Evolutionary conservation across 2,329 filamentous ascomycete genomes (phyloP).

Genomic region (Paracoccidioides brasiliensis): DNA sequence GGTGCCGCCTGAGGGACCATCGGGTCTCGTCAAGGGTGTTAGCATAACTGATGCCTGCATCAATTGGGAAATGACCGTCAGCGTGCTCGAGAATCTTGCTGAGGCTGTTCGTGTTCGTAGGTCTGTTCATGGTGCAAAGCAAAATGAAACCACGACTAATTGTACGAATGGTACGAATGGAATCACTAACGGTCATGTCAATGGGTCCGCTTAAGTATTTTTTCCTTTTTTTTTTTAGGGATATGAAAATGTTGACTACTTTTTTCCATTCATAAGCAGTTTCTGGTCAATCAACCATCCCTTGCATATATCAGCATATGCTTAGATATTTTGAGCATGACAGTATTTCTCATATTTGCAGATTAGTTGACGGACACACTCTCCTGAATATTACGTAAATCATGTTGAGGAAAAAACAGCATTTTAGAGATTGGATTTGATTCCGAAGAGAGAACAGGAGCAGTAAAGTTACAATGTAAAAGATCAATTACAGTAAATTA

Average conservation of each 20-base stretch:
- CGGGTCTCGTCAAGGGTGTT: conserved; percentile 71
- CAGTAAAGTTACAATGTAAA: no score
- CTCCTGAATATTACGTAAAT: no score
- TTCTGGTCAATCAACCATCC: no score
- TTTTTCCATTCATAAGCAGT: not conserved
- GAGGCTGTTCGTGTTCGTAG: conserved; percentile 68
- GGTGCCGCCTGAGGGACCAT: conserved; percentile 68
- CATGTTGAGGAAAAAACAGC: no score
- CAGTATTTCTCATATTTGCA: no score
- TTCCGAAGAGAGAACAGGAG: no score
- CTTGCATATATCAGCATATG: no score
- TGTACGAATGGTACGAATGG: conserved; percentile 10
- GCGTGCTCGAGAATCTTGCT: conserved; percentile 72
- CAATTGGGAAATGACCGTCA: conserved; percentile 73
- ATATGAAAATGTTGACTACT: not conserved
- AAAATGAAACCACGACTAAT: conserved; percentile 4
- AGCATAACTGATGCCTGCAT: conserved; percentile 97
- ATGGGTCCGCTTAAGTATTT: not conserved
- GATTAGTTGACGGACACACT: no score
- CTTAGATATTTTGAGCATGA: no score
- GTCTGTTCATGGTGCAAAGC: conserved; percentile 27
- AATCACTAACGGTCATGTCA: not conserved
- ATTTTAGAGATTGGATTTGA: no score
- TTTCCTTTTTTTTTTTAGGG: not conserved
- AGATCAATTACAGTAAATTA: no score